Conservation (phyloP, 2,329 filamentous ascomycete genomes). For the Xylariaceae sp. region DNA sequence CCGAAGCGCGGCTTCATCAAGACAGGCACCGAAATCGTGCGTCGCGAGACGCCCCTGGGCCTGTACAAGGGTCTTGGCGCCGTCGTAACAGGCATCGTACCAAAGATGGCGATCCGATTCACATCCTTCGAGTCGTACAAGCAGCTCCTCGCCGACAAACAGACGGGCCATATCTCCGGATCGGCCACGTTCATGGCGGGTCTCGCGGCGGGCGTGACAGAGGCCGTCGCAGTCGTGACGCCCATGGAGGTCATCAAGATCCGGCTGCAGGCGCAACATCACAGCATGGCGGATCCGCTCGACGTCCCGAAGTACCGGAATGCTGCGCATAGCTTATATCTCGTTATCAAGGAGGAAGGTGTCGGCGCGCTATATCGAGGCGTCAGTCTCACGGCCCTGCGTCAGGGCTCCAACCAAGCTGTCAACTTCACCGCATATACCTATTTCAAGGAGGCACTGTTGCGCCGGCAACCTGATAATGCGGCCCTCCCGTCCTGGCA, state of each 20-base stretch:
- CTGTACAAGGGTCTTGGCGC: conserved; percentile 98
- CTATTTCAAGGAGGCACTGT: conserved; percentile 78
- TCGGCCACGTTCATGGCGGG: conserved; percentile 67
- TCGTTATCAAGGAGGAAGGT: conserved; percentile 88
- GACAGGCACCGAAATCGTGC: conserved; percentile 82
- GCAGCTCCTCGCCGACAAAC: conserved; percentile 65
- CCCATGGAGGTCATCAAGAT: conserved; percentile 99
- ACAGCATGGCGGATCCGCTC: conserved; percentile 94
- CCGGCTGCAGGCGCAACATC: conserved; percentile 93
- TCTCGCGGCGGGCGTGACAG: conserved; percentile 86
- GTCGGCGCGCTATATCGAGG: conserved; percentile 83
- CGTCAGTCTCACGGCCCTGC: conserved; percentile 84
- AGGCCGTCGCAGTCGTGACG: conserved; percentile 92
- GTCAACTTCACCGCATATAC: conserved; percentile 98
- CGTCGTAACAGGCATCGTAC: conserved; percentile 90
- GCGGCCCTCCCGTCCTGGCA: conserved; percentile 70
- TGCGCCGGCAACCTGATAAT: conserved; percentile 55
- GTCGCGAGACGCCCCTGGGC: conserved; percentile 83
- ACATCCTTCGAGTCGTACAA: conserved; percentile 97
- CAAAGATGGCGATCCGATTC: conserved; percentile 99
- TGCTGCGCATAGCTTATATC: conserved; percentile 76
- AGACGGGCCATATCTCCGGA: conserved; percentile 63
- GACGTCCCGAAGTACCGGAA: conserved; percentile 97
- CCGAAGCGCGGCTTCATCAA: conserved; percentile 82
- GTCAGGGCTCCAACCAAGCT: conserved; percentile 95